Evolutionary conservation across 371 early-diverging fungal species (phyloP), one percentile per base, ranked within the genome.

Genomic region (Mortierella sp.): DNA sequence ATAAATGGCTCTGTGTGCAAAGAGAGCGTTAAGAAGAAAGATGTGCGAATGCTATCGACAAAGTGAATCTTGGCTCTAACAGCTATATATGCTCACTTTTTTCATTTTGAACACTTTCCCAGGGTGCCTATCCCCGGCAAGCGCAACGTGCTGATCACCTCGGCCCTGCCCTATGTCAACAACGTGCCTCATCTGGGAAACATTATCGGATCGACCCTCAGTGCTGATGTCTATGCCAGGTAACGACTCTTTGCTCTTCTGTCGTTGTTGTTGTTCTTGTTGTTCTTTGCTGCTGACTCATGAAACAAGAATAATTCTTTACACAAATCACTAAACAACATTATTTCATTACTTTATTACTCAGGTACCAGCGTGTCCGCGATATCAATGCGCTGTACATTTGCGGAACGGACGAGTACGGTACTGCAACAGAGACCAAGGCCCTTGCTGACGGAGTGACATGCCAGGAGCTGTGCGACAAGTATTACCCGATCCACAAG

Each of bases 321-420:
- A 41, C 16, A 22, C 10, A 22, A n/a, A 43, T 48, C 45, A 47
- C 34, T 29, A 47, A 67, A 19, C 22, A n/a, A 4, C 45, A 58
- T 58, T 22, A 34, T 41, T 48, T 22, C 29, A 53, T 68, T 47
- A 24, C 55, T 44, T 48, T 55, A 31, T 71, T 2, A n/a, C 19
- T 9, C 8, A 93, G 94, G 86, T 99, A 93, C 89, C 96, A 94
- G 71, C 97, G 98, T 69, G 88, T 94, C 69, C 94, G 97, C 52
- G 96, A 95, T n/a, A 90, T 95, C 86, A 97, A 99, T 84, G 93
- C 95, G 4, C 86, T 98, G n/a, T 98, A 90, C 83, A 92, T 99
- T 61, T 98, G 99, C 87, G 99, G 99, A 77, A 99, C 99, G 2
- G 99, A 99, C 87, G 99, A 99, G 89, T 99, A 99, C 87, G 99